Conservation (phyloP, 176 grass and related monocot species). For the Carex pumila region DNA sequence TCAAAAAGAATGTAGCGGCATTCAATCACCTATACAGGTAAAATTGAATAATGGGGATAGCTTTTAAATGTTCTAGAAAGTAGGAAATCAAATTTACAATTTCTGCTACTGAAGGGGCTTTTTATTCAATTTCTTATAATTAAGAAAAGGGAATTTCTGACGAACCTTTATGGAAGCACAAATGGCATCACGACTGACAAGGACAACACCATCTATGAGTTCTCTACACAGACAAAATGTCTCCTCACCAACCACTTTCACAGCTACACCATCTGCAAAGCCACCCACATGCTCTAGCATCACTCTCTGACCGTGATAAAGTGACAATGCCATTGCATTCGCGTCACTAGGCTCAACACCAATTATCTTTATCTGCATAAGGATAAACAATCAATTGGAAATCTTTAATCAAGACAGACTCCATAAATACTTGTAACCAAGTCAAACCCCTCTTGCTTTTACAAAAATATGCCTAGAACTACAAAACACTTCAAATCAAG, state of each 20-base stretch:
- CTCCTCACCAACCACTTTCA: conserved; percentile 91
- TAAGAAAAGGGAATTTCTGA: background rate
- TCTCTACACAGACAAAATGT: conserved; percentile 81
- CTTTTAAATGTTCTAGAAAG: background rate
- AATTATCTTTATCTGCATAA: conserved; percentile 85
- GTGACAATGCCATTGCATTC: conserved; percentile 98
- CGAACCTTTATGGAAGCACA: conserved; percentile 99
- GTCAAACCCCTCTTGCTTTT: background rate
- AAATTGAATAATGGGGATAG: background rate
- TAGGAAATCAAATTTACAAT: background rate
- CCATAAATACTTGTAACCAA: background rate
- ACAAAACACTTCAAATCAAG: background rate
- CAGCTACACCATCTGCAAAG: conserved; percentile 98
- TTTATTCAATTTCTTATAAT: background rate
- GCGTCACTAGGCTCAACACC: conserved; percentile 96
- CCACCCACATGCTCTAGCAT: conserved; percentile 92
- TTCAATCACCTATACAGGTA: background rate
- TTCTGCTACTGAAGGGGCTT: background rate
- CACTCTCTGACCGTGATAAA: conserved; percentile 69
- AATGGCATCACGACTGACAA: conserved; percentile 91
- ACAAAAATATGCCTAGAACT: background rate
- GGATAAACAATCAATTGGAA: background rate
- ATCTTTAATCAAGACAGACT: background rate
- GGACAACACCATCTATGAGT: conserved; percentile 90
- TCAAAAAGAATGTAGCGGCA: background rate